phyloP scores from a whole-genome alignment of 1,284 basidiomycete genomes.

The Caloboletus inedulis region DNA sequence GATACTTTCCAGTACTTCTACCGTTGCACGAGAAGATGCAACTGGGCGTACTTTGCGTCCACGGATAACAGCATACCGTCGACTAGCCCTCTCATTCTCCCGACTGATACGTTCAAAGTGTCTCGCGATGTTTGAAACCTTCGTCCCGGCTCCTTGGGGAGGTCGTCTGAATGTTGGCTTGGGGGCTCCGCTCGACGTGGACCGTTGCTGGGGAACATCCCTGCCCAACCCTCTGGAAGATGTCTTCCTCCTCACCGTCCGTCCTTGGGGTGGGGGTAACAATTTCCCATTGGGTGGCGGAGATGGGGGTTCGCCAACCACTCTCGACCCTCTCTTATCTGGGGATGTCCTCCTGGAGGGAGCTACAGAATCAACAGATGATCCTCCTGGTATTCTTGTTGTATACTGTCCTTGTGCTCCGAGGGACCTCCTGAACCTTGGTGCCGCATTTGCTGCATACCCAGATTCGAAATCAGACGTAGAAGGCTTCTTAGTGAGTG shows the following conservation, averaged over 20 bases:
- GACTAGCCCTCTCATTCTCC: slow-evolving; percentile 65
- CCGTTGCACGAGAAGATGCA: slow-evolving; percentile 83
- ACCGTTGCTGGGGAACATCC: slow-evolving; percentile 49
- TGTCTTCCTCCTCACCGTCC: slow-evolving; percentile 40
- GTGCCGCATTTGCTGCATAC: slow-evolving; percentile 85
- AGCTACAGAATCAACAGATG: slow-evolving; percentile 52
- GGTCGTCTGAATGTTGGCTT: slow-evolving; percentile 57
- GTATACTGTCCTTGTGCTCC: slow-evolving; percentile 45
- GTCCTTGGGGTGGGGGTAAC: slow-evolving; percentile 23
- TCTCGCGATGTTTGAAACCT: slow-evolving; percentile 72
- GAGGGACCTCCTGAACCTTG: slow-evolving; percentile 46
- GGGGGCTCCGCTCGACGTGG: slow-evolving; percentile 36
- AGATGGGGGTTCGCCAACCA: slow-evolving; percentile 38
- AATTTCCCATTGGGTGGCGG: slow-evolving; percentile 40
- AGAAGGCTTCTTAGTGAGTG: slow-evolving; percentile 53
- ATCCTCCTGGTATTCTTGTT: slow-evolving; percentile 44
- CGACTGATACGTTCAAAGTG: slow-evolving; percentile 73
- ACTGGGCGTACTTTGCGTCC: slow-evolving; percentile 91
- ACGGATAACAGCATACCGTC: slow-evolving; percentile 77
- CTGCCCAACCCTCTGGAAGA: slow-evolving; percentile 41
- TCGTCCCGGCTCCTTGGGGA: slow-evolving; percentile 47
- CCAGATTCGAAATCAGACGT: slow-evolving; percentile 85
- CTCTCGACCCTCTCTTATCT: slow-evolving; percentile 55
- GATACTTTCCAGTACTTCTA: slow-evolving; percentile 88
- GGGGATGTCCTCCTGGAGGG: slow-evolving; percentile 68